Percentiles rank a stretch among this genome's conserved stretches.
These are phyloP conservation scores for Calonectria henricotiae DNA, from an alignment of 2,329 filamentous ascomycete species.

Conservation along the genomic window DNA sequence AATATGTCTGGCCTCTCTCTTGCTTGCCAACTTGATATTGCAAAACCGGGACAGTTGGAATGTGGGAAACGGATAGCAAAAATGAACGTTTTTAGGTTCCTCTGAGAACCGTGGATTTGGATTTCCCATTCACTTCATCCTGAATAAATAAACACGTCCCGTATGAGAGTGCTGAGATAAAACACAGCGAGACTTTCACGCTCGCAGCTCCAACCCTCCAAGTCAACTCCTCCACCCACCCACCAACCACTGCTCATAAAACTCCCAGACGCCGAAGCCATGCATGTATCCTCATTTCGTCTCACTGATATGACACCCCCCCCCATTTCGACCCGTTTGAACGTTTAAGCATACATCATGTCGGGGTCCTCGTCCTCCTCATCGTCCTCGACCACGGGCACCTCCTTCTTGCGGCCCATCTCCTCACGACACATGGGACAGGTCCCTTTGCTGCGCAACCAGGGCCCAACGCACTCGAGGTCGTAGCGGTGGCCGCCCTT, in stretches of 20 bases:
- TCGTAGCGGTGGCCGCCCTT: slow-evolving; percentile 74
- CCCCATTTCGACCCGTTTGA: neutral
- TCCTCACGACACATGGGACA: slow-evolving; percentile 77
- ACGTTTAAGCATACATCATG: slow-evolving; percentile 60
- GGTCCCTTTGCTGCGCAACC: slow-evolving; percentile 76
- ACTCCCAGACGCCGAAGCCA: slow-evolving; percentile 54
- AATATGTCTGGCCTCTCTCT: too few species aligned
- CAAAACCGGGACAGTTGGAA: too few species aligned
- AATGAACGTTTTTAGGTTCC: neutral
- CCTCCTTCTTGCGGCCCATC: slow-evolving; percentile 70
- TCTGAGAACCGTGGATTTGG: neutral
- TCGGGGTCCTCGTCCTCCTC: slow-evolving; percentile 71
- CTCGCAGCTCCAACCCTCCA: slow-evolving; percentile 13
- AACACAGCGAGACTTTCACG: neutral
- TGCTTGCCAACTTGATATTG: too few species aligned
- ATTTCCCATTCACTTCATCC: neutral
- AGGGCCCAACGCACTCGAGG: slow-evolving; percentile 78
- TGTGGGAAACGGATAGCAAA: neutral
- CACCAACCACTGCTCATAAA: slow-evolving; percentile 37
- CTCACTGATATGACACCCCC: neutral
- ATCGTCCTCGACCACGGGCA: slow-evolving; percentile 64
- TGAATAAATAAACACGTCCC: neutral
- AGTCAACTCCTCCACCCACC: too few species aligned
- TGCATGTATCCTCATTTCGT: slow-evolving; percentile 35
- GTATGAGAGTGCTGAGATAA: slow-evolving; percentile 9